These are phyloP conservation scores for Fusarium begoniae DNA, from an alignment of 2,329 filamentous ascomycete species.

Conservation along the genomic window DNA sequence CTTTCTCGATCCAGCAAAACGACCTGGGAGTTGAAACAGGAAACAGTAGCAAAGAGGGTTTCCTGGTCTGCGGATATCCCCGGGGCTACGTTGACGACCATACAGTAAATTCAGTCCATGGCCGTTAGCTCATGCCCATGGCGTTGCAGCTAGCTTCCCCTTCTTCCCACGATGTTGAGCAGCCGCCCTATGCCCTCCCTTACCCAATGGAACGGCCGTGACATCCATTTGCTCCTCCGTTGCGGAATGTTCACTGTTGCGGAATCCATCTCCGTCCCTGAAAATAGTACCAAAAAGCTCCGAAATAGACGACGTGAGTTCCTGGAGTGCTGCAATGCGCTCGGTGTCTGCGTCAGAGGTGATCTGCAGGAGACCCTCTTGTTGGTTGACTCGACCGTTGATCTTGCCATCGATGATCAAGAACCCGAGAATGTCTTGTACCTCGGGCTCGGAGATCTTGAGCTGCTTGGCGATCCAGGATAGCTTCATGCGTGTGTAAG, in stretches of 20 bases:
- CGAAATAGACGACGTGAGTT: constrained; percentile 76
- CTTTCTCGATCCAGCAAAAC: constrained; percentile 21
- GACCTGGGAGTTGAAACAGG: background rate
- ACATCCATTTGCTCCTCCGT: constrained; percentile 46
- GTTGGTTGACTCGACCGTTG: constrained; percentile 88
- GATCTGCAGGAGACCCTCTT: constrained; percentile 84
- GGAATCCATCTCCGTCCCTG: constrained; percentile 79
- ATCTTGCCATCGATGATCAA: constrained; percentile 92
- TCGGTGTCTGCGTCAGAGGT: constrained; percentile 77
- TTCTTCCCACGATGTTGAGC: constrained; percentile 34
- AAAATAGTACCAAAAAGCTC: constrained; percentile 77
- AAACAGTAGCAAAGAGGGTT: background rate
- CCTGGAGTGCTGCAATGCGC: constrained; percentile 75
- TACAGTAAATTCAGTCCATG: background rate
- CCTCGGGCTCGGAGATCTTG: constrained; percentile 84
- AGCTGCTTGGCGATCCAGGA: constrained; percentile 88
- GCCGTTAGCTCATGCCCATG: constrained; percentile 23
- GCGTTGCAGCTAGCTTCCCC: constrained; percentile 21
- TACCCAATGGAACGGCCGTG: constrained; percentile 34
- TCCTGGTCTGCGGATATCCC: background rate
- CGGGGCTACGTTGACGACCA: background rate
- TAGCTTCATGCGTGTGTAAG: constrained; percentile 92
- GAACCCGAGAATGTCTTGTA: constrained; percentile 95
- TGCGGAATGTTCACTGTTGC: constrained; percentile 40
- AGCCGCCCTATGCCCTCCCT: constrained; percentile 4